Evolutionary conservation across 352 stramenopile species (phyloP), one percentile per base, ranked within the genome.

Genomic region (Phytopythium sindhum): DNA sequence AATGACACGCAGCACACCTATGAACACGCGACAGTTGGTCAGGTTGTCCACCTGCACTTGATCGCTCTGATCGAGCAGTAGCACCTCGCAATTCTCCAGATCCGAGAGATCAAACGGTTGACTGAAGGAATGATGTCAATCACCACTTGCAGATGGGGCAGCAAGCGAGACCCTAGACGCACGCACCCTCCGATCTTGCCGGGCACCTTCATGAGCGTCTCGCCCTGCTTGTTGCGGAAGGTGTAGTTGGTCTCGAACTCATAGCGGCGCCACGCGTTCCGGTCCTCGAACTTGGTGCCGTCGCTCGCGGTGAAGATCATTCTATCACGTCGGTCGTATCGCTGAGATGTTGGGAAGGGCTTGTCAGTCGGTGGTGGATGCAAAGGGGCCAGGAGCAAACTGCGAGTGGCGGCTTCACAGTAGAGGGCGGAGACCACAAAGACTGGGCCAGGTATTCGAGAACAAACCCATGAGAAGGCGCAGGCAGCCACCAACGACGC

Each of bases 221-320:
- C 79, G 21, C 79, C 74, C 37, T 73, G 73, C 66, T 90, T 90
- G 77, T 95, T 90, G 48, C 86, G 82, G 77, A 97, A 97, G 55
- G 90, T 96, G 74, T 95, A 98, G 58, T 94, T 94, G 53, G 86
- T 94, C 62, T 97, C 87, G 68, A 97, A 96, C 72, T 97, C 89
- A 65, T 98, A 96, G 60, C 90, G 82, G 41, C 86, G 80, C 80
- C 88, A 97, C 24, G 77, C 77, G 50, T 79, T 70, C 55, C 88
- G 83, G 68, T 96, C 85, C 42, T 88, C 78, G 35, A 97, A 97
- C 68, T 80, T 80, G 45, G 75, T 96, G 23, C 90, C 89, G 67
- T 97, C 89, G n/a, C 73, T 91, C n/a, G 89, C 88, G 29, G 79
- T 87, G 64, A 95, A 97, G 61, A 67, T 64, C 57, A 75, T 65